Base-by-base conservation (phyloP, 1,139 yeast species). In the Magnusiomyces tetraspermus region DNA sequence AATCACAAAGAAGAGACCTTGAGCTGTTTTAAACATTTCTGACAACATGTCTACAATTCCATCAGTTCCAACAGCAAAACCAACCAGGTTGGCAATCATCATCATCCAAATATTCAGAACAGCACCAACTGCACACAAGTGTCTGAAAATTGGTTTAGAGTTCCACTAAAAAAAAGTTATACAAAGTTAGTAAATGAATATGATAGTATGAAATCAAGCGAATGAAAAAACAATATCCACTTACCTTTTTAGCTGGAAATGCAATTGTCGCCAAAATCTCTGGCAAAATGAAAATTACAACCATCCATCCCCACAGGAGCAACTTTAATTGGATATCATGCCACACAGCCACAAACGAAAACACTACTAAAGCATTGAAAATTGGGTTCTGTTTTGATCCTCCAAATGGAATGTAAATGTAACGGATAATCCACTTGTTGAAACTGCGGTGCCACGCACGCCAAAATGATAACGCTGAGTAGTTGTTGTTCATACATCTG, bases 401-500 rank as follows among this genome's bases (percentile, higher is more conserved):
- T 3, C 97, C 97, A 56, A 92, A 71, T 1, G 97, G 97, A 22
- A 90, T 76, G 63, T 92, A 92, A 47, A 92, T 77, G 58, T 77
- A 76, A 31, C 96, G 75, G 19, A 85, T 76, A 44, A 87, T 84
- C 95, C 97, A 94, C 60, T 86, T 78, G 69, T 92, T 90, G 71
- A 75, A 94, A 43, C 95, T 85, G 61, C 97, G 77, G 67, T 94
- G 99, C 99, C 99, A 94, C 1, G 97, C 95, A 64, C 98, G 78
- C 99, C 99, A 94, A 67, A 94, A 94, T 11, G 95, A 89, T 57
- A 87, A 69, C 0, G 97, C 94, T 26, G 95, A 85, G 67, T 84
- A 92, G 68, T 92, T 94, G 68, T 94, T 88, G 67, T 88, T 86
- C 80, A 94, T 88, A 65, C 98, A 90, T 54, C 99, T 75, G 54